These are phyloP conservation scores for Erigeron philadelphicus DNA, from an alignment of 140 eudicot genomes.

Conservation along the genomic window DNA sequence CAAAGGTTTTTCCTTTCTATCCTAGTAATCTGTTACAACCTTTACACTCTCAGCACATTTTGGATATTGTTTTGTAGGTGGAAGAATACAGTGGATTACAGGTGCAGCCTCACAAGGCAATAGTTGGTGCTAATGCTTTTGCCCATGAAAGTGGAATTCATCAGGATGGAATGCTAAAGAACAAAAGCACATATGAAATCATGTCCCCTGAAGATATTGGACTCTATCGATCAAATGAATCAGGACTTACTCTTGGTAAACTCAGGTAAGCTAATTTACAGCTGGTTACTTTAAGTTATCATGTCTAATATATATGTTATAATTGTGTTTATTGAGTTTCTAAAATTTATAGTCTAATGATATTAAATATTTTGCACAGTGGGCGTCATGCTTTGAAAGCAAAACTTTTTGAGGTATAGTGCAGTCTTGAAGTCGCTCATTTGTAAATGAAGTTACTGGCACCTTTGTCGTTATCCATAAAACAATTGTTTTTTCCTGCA, in stretches of 20 bases:
- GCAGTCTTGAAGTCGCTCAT: slow-evolving; percentile 7
- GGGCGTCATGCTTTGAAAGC: slow-evolving; percentile 92
- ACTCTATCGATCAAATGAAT: slow-evolving; percentile 71
- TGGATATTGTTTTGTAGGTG: slow-evolving; percentile 39
- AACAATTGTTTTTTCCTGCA: slow-evolving; percentile 26
- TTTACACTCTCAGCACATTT: neutral
- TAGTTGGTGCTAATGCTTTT: slow-evolving; percentile 94
- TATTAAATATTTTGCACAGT: slow-evolving; percentile 35
- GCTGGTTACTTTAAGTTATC: neutral
- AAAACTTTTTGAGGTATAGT: slow-evolving; percentile 69
- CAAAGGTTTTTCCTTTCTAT: neutral
- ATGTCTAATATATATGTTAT: neutral
- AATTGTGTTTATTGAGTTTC: neutral
- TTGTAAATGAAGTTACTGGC: neutral
- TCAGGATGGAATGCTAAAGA: slow-evolving; percentile 92
- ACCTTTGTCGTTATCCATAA: slow-evolving; percentile 5
- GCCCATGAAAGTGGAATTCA: slow-evolving; percentile 94
- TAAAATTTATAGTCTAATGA: slow-evolving; percentile 1
- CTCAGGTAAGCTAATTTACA: slow-evolving; percentile 50
- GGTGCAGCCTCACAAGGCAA: slow-evolving; percentile 90
- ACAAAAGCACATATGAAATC: slow-evolving; percentile 72
- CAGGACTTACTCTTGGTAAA: slow-evolving; percentile 97
- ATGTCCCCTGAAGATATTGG: slow-evolving; percentile 97
- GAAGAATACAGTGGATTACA: slow-evolving; percentile 73
- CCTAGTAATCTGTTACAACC: neutral